Base-by-base conservation (phyloP, 73 alveolate genomes). In the Tetrahymena elliotti region DNA sequence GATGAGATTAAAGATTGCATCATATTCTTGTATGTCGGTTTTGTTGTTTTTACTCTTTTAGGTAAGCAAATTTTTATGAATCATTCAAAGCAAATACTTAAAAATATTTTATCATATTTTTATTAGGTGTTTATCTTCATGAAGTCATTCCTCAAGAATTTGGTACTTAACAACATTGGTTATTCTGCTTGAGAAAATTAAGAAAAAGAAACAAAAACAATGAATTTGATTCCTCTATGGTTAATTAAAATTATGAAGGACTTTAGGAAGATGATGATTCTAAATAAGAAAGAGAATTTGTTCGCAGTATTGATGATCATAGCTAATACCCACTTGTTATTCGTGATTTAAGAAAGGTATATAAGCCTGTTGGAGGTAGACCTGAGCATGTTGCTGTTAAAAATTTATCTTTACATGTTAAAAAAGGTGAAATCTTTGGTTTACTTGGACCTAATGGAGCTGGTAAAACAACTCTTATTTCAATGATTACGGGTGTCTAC, bases 361-460 rank as follows among this genome's bases (percentile, higher is more conserved):
- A 92, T 95, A 93, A 93, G 96, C 97, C 97, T 22, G 94, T 93
- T 92, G 98, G 97, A 41, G 98, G 98, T 10, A 96, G 97, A 83
- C 97, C 97, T 20, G 97, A 97, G 35, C 97, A 97, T 53, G 96
- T 96, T 2, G 99, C 99, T 52, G 98, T 98, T 20, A 96, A 98
- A 93, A 96, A 96, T 68, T 95, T 98, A 94, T 94, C 97, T 92
- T 93, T 98, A 20, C 95, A 96, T 53, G 97, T 98, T 3, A 95
- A 95, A 52, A 97, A 97, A 54, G 99, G 99, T 35, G 99, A 99
- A 95, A 98, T 99, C 88, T 99, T 99, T 96, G 99, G 99, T 12
- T 94, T 99, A 31, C 96, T 99, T 35, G 99, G 99, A n/a, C 99
- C 99, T 20, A 99, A 99, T 97, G 99, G 99, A 38, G 99, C 99